Base-by-base conservation (phyloP, 805 yeast species). In the Ogataea angusta region DNA sequence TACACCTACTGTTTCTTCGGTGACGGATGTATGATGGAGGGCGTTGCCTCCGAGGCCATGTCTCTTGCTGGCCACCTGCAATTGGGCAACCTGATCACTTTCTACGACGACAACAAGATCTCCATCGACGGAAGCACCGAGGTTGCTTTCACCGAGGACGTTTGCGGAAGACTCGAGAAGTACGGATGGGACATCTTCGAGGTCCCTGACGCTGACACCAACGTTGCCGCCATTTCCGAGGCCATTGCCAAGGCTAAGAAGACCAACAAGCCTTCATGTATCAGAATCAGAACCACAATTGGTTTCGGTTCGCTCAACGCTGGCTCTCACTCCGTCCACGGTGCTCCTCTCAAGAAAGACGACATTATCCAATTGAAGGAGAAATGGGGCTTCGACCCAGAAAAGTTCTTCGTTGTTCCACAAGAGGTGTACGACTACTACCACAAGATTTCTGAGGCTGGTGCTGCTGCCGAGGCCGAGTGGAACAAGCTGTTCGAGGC, bases 11-110 rank as follows among this genome's bases (percentile, higher is more conserved):
- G 69, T 55, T 80, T 91, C 73, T 70, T 90, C 47, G 99, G 99
- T 72, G 99, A 91, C 59, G 99, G 98, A 58, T 91, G 99, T 75
- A 76, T 91, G 75, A 84, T 83, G 89, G 99, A 91, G 75, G 99
- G 99, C 78, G 88, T 91, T 49, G 77, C 96, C 47, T 79, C 93
- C 45, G 99, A 91, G 76, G 93, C 96, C 43, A 77, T 78, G 55
- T 91, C 99, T 26, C 70, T 90, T 47, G 99, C 99, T 50, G 99
- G 99, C 60, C 99, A 91, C 71, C 75, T 91, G 68, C 76, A 88
- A 75, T 80, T 91, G 66, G 86, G 85, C 66, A 90, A 90, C 75
- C 79, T 91, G 73, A 88, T 91, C 68, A 89, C 91, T 47, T 80
- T 91, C 71, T 91, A 90, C 80, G 99, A 91, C 66, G 96, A 89